phyloP scores from a whole-genome alignment of 2,329 filamentous ascomycete species.

The Teratosphaeria viscida region DNA sequence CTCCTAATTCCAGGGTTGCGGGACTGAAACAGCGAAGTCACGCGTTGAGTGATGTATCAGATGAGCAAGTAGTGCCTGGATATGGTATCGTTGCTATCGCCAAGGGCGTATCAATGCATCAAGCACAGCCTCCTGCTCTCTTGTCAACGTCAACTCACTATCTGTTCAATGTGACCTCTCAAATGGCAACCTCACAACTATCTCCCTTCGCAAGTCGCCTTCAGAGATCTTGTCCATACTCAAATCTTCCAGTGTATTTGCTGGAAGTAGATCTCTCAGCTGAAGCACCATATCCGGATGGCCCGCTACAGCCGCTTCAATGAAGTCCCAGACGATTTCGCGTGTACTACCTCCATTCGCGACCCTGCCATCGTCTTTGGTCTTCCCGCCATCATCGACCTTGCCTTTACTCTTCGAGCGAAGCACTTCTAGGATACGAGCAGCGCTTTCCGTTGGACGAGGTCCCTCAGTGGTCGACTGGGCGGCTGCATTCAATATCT shows the following conservation, averaged over 20 bases:
- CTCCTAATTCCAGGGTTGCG: too few relatives aligned
- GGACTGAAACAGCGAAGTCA: too few relatives aligned
- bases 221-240: not conserved
- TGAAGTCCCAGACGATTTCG: not conserved
- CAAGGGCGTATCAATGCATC: too few relatives aligned
- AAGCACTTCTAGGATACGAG: not conserved
- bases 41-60: too few relatives aligned
- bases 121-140: not conserved
- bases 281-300: not conserved
- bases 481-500: not conserved
- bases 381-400: not conserved
- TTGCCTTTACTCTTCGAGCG: not conserved
- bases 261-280: not conserved
- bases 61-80: too few relatives aligned
- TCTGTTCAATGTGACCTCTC: not conserved
- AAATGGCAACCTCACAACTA: not conserved
- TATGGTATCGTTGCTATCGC: too few relatives aligned
- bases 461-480: not conserved
- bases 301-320: not conserved
- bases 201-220: not conserved
- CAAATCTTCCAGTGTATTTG: not conserved
- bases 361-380: not conserved
- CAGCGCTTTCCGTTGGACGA: not conserved
- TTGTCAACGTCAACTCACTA: not conserved
- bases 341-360: not conserved